Evolutionary conservation across 2,329 filamentous ascomycete species (phyloP).

Genomic region (Botrytis fabae): DNA sequence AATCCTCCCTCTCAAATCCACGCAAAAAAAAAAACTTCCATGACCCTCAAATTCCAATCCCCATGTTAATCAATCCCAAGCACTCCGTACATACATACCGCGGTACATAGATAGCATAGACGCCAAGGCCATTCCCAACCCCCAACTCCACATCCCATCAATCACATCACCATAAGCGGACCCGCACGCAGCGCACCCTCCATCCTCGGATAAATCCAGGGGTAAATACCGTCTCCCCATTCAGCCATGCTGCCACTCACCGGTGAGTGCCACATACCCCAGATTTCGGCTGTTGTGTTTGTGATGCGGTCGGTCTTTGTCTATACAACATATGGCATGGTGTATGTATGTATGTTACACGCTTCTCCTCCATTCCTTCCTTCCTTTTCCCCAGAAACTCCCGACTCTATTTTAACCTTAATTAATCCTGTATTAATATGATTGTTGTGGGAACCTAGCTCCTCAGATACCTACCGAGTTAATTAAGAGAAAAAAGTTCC

Average conservation of each 20-base stretch:
- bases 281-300: slow-evolving; percentile 18
- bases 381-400: background rate
- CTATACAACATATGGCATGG: background rate
- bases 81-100: background rate
- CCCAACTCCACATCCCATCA: background rate
- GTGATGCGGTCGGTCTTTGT: background rate
- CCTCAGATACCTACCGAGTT: too few relatives aligned
- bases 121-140: background rate
- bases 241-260: background rate
- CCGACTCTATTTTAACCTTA: too few relatives aligned
- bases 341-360: too few relatives aligned
- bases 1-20: background rate
- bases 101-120: background rate
- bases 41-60: background rate
- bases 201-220: slow-evolving; percentile 17
- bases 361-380: background rate
- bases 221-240: slow-evolving; percentile 1
- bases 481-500: too few relatives aligned
- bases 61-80: background rate
- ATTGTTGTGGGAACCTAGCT: too few relatives aligned
- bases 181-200: background rate
- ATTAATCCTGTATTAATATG: too few relatives aligned
- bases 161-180: background rate
- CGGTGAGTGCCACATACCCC: background rate
- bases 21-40: background rate